These are phyloP conservation scores for Phytophthora ramorum DNA, from an alignment of 352 stramenopile species.

Conservation along the genomic window DNA sequence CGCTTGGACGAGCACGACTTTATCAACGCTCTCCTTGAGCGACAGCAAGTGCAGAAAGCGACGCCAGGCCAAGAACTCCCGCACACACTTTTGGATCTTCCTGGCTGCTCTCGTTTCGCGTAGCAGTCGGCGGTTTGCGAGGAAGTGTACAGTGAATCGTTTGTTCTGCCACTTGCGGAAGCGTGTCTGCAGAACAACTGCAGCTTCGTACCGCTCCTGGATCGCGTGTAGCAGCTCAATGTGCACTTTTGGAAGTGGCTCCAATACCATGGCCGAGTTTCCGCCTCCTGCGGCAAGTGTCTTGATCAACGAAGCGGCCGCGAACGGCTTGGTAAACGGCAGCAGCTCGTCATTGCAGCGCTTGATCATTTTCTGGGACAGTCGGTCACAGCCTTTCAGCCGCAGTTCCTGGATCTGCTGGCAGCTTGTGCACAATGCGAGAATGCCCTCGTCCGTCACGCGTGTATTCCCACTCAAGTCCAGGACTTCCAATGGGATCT, in stretches of 20 bases:
- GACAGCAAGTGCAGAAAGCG: constrained; percentile 50
- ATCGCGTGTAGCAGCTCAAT: constrained; percentile 44
- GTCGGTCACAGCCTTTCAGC: constrained; percentile 69
- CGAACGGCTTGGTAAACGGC: constrained; percentile 49
- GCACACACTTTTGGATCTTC: constrained; percentile 59
- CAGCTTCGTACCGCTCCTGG: constrained; percentile 44
- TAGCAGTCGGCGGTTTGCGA: constrained; percentile 46
- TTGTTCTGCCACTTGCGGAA: constrained; percentile 59
- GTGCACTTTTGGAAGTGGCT: constrained; percentile 40
- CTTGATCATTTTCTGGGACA: constrained; percentile 49
- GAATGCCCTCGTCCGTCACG: constrained; percentile 62
- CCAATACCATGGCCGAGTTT: constrained; percentile 38
- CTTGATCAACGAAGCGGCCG: constrained; percentile 41
- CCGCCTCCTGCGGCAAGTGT: constrained; percentile 49
- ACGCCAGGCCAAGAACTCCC: constrained; percentile 57
- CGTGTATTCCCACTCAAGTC: constrained; percentile 69
- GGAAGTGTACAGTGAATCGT: constrained; percentile 43
- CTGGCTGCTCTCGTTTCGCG: constrained; percentile 51
- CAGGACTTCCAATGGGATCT: constrained; percentile 48
- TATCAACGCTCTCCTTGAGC: constrained; percentile 42
- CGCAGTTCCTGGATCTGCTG: constrained; percentile 61
- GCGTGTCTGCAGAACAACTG: constrained; percentile 45
- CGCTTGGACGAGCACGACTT: constrained; percentile 56
- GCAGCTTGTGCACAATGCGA: constrained; percentile 43
- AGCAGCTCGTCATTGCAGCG: constrained; percentile 40